phyloP scores from a whole-genome alignment of 2,329 filamentous ascomycete genomes.

The Colletotrichum spinosum region DNA sequence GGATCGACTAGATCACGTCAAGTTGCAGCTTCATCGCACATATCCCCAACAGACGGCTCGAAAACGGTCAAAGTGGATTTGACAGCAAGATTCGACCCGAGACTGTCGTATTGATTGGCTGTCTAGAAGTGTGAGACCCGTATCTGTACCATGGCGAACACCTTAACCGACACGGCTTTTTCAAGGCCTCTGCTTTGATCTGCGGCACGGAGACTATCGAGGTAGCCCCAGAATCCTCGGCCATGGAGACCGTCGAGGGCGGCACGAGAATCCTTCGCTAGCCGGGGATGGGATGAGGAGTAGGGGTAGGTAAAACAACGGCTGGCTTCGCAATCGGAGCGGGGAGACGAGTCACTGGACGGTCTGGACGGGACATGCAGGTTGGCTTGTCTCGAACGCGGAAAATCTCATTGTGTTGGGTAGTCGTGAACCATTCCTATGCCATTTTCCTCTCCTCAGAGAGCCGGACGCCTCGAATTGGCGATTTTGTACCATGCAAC shows the following conservation, averaged over 20 bases:
- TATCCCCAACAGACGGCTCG: background rate
- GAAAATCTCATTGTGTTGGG: slow-evolving; percentile 40
- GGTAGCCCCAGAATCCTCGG: slow-evolving; percentile 68
- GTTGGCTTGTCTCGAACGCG: slow-evolving; percentile 54
- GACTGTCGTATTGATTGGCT: slow-evolving; percentile 17
- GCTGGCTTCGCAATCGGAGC: slow-evolving; percentile 11
- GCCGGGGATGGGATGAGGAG: slow-evolving; percentile 52
- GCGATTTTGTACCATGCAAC: slow-evolving; percentile 38
- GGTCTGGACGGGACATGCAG: slow-evolving; percentile 1
- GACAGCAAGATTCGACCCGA: background rate
- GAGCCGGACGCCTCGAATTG: slow-evolving; percentile 61
- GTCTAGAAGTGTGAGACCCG: slow-evolving; percentile 65
- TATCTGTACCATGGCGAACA: slow-evolving; percentile 73
- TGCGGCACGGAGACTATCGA: slow-evolving; percentile 70
- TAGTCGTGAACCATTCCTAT: slow-evolving; percentile 39
- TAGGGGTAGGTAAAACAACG: background rate
- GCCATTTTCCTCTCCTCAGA: slow-evolving; percentile 39
- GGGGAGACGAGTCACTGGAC: slow-evolving; percentile 24
- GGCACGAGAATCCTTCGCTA: slow-evolving; percentile 67
- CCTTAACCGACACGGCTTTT: slow-evolving; percentile 71
- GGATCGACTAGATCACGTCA: background rate
- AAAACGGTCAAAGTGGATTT: background rate
- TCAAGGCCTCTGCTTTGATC: slow-evolving; percentile 65
- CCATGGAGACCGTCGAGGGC: slow-evolving; percentile 52
- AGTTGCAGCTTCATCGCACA: background rate